Evolutionary conservation across 441 rosid genomes (phyloP).

Genomic region (Pelargonium citronellum): DNA sequence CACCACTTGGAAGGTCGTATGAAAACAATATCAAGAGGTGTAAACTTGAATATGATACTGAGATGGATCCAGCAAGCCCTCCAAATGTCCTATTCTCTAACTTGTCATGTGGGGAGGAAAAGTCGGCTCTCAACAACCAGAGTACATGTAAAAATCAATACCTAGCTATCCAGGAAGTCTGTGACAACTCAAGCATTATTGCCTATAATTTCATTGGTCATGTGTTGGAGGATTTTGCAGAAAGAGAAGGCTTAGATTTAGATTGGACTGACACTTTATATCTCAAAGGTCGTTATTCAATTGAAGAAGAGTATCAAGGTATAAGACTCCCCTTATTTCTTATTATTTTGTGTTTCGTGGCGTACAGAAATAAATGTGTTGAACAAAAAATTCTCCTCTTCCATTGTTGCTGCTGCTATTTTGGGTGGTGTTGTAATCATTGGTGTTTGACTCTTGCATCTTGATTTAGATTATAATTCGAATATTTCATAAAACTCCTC

Average conservation of each 20-base stretch:
- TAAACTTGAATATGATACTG: constrained; percentile 26
- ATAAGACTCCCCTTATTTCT: not conserved
- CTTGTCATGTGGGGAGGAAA: constrained; percentile 23
- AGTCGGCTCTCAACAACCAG: constrained; percentile 23
- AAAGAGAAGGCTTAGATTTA: constrained; percentile 39
- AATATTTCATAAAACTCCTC: not conserved
- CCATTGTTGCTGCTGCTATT: not conserved
- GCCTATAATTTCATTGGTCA: constrained; percentile 61
- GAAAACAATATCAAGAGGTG: constrained; percentile 20
- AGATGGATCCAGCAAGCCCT: constrained; percentile 27
- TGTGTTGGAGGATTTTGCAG: constrained; percentile 48
- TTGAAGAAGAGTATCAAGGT: constrained; percentile 42
- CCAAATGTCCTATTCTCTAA: constrained; percentile 24
- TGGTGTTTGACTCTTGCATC: not conserved
- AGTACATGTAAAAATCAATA: constrained; percentile 38
- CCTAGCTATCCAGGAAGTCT: constrained; percentile 61
- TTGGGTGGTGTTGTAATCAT: not conserved
- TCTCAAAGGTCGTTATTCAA: constrained; percentile 40
- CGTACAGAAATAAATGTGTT: not conserved
- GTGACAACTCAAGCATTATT: constrained; percentile 62
- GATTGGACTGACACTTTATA: constrained; percentile 33
- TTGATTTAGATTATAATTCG: not conserved
- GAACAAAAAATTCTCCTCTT: not conserved
- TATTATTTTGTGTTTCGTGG: not conserved
- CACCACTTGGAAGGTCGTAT: constrained; percentile 13